These are phyloP conservation scores for Gliomastix tumulicola DNA, from an alignment of 2,329 filamentous ascomycete species.

Conservation along the genomic window DNA sequence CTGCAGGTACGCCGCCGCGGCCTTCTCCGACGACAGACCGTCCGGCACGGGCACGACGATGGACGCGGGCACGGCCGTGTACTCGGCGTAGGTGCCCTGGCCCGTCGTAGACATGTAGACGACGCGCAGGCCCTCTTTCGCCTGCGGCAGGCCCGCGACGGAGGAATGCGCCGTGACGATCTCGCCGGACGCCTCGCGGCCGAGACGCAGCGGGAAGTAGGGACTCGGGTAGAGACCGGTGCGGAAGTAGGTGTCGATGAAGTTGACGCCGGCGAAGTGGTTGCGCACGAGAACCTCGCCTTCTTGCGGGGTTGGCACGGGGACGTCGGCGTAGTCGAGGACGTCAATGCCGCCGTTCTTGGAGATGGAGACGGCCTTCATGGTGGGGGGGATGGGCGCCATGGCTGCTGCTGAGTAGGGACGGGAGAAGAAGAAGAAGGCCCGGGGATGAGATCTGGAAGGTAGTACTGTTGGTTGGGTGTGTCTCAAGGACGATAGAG, in stretches of 20 bases:
- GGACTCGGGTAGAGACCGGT: slow-evolving; percentile 70
- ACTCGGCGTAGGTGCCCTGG: slow-evolving; percentile 47
- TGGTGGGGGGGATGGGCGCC: slow-evolving; percentile 66
- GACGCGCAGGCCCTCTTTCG: slow-evolving; percentile 66
- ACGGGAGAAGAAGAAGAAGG: too few species aligned
- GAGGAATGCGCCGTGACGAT: slow-evolving; percentile 55
- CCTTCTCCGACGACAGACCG: slow-evolving; percentile 51
- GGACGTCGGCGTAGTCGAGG: slow-evolving; percentile 63
- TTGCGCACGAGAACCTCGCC: slow-evolving; percentile 77
- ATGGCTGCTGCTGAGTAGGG: too few species aligned
- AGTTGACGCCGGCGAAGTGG: slow-evolving; percentile 75
- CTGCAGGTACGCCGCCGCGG: slow-evolving; percentile 67
- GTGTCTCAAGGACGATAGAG: too few species aligned
- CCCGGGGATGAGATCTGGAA: too few species aligned
- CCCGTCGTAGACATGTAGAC: slow-evolving; percentile 58
- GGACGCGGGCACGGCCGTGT: slow-evolving; percentile 42
- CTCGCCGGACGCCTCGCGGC: slow-evolving; percentile 71
- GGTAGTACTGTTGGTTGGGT: too few species aligned
- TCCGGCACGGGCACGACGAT: slow-evolving; percentile 58
- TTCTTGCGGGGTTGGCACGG: slow-evolving; percentile 58
- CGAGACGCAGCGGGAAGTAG: slow-evolving; percentile 64
- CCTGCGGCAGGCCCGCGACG: slow-evolving; percentile 41
- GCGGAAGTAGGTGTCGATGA: slow-evolving; percentile 88
- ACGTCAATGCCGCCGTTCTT: slow-evolving; percentile 63
- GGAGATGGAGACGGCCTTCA: slow-evolving; percentile 61